These are phyloP conservation scores for Myriosclerotinia curreyana DNA, from an alignment of 2,329 filamentous ascomycete genomes.

Conservation along the genomic window DNA sequence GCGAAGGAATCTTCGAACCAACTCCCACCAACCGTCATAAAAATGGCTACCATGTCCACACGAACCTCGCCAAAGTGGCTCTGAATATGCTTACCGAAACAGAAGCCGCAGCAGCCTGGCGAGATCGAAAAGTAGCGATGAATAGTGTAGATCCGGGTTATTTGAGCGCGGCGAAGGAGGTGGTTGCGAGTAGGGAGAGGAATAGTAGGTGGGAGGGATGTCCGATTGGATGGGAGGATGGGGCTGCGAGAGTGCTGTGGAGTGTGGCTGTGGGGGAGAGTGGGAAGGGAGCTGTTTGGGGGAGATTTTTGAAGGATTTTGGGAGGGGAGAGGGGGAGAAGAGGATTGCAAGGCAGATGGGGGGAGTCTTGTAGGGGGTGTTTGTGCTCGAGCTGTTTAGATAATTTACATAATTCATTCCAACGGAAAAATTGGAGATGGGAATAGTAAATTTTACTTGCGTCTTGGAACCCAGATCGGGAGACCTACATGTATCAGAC, in stretches of 20 bases:
- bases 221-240: conserved; percentile 31
- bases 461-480: no score
- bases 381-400: neutral
- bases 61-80: conserved; percentile 29
- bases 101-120: conserved; percentile 26
- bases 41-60: conserved; percentile 28
- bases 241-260: conserved; percentile 27
- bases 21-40: conserved; percentile 16
- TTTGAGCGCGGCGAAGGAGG: conserved; percentile 27
- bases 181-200: conserved; percentile 8
- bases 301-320: conserved; percentile 29
- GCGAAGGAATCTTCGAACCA: conserved; percentile 28
- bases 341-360: neutral
- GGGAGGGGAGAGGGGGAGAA: conserved; percentile 22
- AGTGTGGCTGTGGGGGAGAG: conserved; percentile 26
- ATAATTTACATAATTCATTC: neutral
- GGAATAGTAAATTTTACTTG: no score
- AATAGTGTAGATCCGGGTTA: conserved; percentile 30
- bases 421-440: no score
- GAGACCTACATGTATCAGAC: no score
- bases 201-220: conserved; percentile 18
- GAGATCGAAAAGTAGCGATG: conserved; percentile 23
- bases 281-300: conserved; percentile 25
- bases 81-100: conserved; percentile 31
- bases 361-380: neutral